Evolutionary conservation across 2,329 filamentous ascomycete genomes (phyloP), one percentile per base, ranked within the genome.

Genomic region (Lomentospora prolificans): DNA sequence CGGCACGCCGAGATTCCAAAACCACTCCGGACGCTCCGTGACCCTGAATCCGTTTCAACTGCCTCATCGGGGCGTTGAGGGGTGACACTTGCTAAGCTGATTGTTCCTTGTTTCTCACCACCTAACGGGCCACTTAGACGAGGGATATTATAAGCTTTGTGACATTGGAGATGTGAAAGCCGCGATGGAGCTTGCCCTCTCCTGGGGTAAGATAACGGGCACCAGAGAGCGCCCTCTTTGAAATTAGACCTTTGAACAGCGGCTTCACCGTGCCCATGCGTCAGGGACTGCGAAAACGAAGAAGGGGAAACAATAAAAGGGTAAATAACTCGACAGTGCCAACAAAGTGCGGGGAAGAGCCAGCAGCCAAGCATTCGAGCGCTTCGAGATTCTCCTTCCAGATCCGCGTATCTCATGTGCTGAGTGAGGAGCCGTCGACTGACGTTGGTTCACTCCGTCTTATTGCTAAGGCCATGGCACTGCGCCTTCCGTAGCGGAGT

Each of bases 1-100:
- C 44, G 44, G 44, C 44, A 48, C 44, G 17, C 17, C 22, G 44
- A 10, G 22, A 22, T 48, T 48, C 22, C 44, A 48, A 48, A 48
- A 48, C 44, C 44, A 48, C 44, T 48, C 44, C 19, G 44, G 44
- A 48, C 44, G 22, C 44, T 48, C 44, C 44, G 44, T 48, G 44
- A 48, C 44, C 44, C 44, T 48, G 44, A 48, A 48, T 25, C 44
- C 44, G 44, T 48, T 48, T 48, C 44, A 48, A 48, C 44, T 48
- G 44, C 44, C 44, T 48, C 44, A 22, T 48, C 44, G 44, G 44
- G 44, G 22, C 8, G 12, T 22, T 22, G 44, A 22, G 22, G 19
- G n/a, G 10, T 33, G 6, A 12, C 30, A 22, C 44, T 22, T 25
- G 44, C 17, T 19, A n/a, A 19, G 44, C 44, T 48, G 44, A 48